Evolutionary conservation across 1,284 basidiomycete species (phyloP).

Genomic region (Tremellales sp.): DNA sequence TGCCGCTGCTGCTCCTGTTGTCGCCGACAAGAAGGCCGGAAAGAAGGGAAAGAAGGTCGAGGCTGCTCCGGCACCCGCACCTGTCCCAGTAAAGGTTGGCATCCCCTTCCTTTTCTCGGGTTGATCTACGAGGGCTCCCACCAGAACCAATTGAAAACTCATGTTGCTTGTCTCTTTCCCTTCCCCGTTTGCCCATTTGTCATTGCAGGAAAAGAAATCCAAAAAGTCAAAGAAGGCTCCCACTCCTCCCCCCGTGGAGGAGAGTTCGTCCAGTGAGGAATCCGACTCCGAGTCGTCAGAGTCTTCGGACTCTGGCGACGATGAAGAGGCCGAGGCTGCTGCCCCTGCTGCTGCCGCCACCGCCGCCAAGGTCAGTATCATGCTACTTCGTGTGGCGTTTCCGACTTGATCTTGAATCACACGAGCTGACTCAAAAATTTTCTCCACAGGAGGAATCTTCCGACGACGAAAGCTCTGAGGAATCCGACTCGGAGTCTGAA

Average conservation of each 20-base stretch:
- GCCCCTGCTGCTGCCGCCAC: constrained; percentile 28
- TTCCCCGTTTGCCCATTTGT: neutral
- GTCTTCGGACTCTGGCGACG: constrained; percentile 25
- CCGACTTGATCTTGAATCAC: constrained; percentile 5
- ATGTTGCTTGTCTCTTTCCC: neutral
- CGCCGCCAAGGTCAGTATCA: constrained; percentile 8
- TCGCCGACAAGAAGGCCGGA: constrained; percentile 47
- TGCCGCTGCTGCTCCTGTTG: constrained; percentile 25
- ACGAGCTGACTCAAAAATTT: constrained; percentile 3
- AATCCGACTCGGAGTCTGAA: constrained; percentile 31
- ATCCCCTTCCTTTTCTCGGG: neutral
- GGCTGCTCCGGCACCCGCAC: constrained; percentile 18
- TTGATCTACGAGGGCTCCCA: neutral
- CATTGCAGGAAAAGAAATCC: constrained; percentile 31
- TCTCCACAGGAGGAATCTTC: constrained; percentile 37
- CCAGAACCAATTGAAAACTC: neutral
- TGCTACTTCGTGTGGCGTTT: constrained; percentile 17
- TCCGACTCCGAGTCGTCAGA: constrained; percentile 21
- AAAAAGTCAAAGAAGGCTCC: constrained; percentile 50
- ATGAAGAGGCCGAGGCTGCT: constrained; percentile 44
- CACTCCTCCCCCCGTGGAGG: constrained; percentile 37
- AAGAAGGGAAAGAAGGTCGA: constrained; percentile 37
- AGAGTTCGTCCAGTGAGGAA: constrained; percentile 28
- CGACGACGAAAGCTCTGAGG: constrained; percentile 41
- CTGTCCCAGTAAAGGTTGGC: constrained; percentile 23